phyloP scores from a whole-genome alignment of 1,284 basidiomycete species.

The Rhodotorula sp. region DNA sequence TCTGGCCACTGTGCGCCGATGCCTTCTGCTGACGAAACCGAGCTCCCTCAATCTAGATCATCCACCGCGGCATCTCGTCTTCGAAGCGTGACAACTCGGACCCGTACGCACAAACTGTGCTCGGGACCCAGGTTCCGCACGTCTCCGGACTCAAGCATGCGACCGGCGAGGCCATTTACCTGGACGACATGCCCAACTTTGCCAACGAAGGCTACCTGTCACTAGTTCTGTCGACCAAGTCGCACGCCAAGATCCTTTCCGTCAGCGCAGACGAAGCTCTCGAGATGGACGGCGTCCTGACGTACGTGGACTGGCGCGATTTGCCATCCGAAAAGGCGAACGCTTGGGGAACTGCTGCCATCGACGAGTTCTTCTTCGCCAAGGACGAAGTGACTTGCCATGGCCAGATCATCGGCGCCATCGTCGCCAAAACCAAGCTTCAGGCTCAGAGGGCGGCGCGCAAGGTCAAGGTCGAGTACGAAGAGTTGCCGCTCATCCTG shows the following conservation, averaged over 20 bases:
- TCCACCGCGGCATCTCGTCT: conserved; percentile 37
- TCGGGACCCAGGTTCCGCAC: conserved; percentile 47
- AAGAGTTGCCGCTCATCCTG: conserved; percentile 48
- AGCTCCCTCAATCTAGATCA: conserved; percentile 4
- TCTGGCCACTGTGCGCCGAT: neutral
- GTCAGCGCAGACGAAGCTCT: conserved; percentile 47
- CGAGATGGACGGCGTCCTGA: conserved; percentile 46
- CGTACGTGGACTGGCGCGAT: conserved; percentile 46
- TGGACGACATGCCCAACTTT: conserved; percentile 48
- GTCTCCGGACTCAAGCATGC: conserved; percentile 49
- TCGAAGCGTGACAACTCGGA: conserved; percentile 42
- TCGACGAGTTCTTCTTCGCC: conserved; percentile 49
- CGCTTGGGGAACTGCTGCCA: conserved; percentile 46
- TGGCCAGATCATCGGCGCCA: conserved; percentile 48
- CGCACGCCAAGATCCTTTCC: conserved; percentile 47
- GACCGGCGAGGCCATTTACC: conserved; percentile 49
- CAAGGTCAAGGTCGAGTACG: conserved; percentile 48
- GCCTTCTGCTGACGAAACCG: conserved; percentile 6
- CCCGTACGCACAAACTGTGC: conserved; percentile 40
- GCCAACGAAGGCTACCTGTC: conserved; percentile 47
- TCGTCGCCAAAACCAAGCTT: conserved; percentile 48
- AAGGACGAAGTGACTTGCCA: conserved; percentile 47
- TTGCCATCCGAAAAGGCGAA: conserved; percentile 47
- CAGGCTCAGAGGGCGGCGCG: conserved; percentile 48
- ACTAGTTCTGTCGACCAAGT: conserved; percentile 47